phyloP scores from a whole-genome alignment of 805 yeast genomes.

The Zygosaccharomyces bisporus region DNA sequence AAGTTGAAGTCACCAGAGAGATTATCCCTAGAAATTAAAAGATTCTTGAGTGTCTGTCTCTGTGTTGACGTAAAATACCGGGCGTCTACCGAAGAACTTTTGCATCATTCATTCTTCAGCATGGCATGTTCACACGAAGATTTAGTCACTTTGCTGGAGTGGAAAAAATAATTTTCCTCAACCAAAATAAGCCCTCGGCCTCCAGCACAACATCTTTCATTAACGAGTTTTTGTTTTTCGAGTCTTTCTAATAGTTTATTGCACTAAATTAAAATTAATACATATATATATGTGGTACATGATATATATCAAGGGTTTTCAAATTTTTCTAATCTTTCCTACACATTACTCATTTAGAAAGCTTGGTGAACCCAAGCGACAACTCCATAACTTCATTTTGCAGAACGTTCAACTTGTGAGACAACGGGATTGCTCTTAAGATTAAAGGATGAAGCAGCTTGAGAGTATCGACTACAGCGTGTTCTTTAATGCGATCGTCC shows the following conservation, averaged over 20 bases:
- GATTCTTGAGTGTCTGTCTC: slow-evolving; percentile 83
- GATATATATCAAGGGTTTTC: background rate
- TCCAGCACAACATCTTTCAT: background rate
- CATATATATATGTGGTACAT: slow-evolving; percentile 1
- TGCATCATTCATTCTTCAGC: slow-evolving; percentile 69
- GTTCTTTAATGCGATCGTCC: background rate
- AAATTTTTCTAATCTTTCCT: background rate
- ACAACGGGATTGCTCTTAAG: slow-evolving; percentile 33
- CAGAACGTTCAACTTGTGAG: slow-evolving; percentile 32
- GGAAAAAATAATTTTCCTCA: slow-evolving; percentile 33
- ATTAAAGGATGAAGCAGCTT: slow-evolving; percentile 30
- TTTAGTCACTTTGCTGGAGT: slow-evolving; percentile 56
- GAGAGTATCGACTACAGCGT: slow-evolving; percentile 15
- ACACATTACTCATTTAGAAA: slow-evolving; percentile 5
- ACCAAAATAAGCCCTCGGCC: background rate
- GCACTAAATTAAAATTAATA: background rate
- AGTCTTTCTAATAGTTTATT: background rate
- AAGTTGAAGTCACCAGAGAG: slow-evolving; percentile 85
- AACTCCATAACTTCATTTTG: slow-evolving; percentile 29
- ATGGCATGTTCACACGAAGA: slow-evolving; percentile 59
- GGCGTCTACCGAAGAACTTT: slow-evolving; percentile 83
- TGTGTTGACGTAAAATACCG: slow-evolving; percentile 92
- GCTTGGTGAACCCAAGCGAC: slow-evolving; percentile 29
- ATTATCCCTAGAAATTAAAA: slow-evolving; percentile 71
- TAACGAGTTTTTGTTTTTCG: slow-evolving; percentile 3